Conservation (phyloP, 208 protist genomes). For the Trypanosoma lewisi region DNA sequence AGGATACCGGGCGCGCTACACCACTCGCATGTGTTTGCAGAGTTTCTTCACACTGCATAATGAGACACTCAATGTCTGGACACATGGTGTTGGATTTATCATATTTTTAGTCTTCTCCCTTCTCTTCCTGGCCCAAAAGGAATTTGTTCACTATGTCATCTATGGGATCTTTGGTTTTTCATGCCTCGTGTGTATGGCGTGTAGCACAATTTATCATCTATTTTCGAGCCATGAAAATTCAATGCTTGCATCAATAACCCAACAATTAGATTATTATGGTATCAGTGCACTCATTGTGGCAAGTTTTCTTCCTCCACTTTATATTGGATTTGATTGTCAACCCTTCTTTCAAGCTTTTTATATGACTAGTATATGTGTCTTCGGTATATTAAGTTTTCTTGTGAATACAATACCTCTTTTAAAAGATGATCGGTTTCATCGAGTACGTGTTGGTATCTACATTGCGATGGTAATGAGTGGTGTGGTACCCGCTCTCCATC, state of each 20-base stretch:
- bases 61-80: conserved; percentile 75
- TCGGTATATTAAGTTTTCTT: conserved; percentile 70
- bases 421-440: conserved; percentile 63
- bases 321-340: conserved; percentile 68
- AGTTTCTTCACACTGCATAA: conserved; percentile 55
- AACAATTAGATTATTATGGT: conserved; percentile 80
- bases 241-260: conserved; percentile 43
- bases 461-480: conserved; percentile 32
- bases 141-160: conserved; percentile 40
- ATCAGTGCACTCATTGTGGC: conserved; percentile 79
- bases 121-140: conserved; percentile 30
- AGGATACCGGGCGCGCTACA: conserved; percentile 43
- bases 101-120: conserved; percentile 30
- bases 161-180: conserved; percentile 67
- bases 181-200: conserved; percentile 72
- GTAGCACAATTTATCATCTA: conserved; percentile 70
- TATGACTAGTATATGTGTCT: conserved; percentile 55
- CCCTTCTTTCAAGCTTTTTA: conserved; percentile 65
- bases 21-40: conserved; percentile 30
- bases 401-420: conserved; percentile 61
- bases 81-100: conserved; percentile 41
- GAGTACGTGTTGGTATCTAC: conserved; percentile 48
- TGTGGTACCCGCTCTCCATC: too few species aligned
- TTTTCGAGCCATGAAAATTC: conserved; percentile 64
- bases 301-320: conserved; percentile 81